A percentile compares a stretch with the other conserved stretches of the same genome.
These are phyloP conservation scores for Peronospora destructor DNA, from an alignment of 352 stramenopile species.

Conservation along the genomic window DNA sequence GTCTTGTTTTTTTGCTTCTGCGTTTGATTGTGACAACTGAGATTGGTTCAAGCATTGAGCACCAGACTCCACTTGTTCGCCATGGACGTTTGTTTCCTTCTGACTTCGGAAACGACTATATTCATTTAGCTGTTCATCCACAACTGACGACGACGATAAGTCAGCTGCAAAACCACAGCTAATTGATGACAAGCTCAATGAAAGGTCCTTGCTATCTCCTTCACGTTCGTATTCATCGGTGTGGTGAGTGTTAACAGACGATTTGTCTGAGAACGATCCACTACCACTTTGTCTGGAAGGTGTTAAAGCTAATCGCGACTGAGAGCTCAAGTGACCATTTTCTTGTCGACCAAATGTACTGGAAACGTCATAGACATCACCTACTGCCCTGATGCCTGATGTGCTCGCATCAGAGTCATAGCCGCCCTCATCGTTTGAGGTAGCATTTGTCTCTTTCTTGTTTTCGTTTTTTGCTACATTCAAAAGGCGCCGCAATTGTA, in stretches of 20 bases:
- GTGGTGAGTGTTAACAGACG: conserved; percentile 5
- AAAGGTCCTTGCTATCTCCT: conserved; percentile 16
- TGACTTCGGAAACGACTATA: not conserved
- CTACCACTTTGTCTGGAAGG: conserved; percentile 3
- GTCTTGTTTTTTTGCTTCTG: not conserved
- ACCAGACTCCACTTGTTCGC: not conserved
- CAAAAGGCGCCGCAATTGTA: conserved; percentile 42
- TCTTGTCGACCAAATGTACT: conserved; percentile 17
- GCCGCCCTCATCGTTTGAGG: conserved; percentile 7
- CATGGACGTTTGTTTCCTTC: not conserved
- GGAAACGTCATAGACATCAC: conserved; percentile 25
- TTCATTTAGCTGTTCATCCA: conserved; percentile 20
- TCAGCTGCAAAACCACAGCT: conserved; percentile 42
- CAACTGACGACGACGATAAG: conserved; percentile 56
- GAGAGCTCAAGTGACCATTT: conserved; percentile 13
- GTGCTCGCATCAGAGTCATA: conserved; percentile 28
- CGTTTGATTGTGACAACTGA: conserved; percentile 5
- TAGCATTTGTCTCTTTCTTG: conserved; percentile 12
- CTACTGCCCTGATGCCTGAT: conserved; percentile 19
- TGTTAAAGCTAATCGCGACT: conserved; percentile 21
- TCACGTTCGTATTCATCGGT: conserved; percentile 5
- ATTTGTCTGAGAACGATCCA: conserved; percentile 9
- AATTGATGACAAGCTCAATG: conserved; percentile 59
- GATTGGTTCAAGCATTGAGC: conserved; percentile 9
- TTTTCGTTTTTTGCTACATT: conserved; percentile 21